Evolutionary conservation across 2,329 filamentous ascomycete species (phyloP), one percentile per base, ranked within the genome.

Genomic region (Sphaerulina musiva): DNA sequence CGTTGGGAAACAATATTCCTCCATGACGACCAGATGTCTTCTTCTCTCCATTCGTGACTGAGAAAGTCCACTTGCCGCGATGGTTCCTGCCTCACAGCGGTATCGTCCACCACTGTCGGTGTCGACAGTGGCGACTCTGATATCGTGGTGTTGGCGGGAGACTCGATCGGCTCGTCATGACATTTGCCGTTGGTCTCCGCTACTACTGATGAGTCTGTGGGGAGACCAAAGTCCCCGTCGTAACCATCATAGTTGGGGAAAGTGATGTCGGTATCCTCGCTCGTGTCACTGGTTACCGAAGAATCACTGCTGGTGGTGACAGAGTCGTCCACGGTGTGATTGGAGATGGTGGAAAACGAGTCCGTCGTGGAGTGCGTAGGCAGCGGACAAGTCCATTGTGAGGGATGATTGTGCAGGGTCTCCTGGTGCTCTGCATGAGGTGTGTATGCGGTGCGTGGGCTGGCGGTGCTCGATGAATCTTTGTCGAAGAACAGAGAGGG

Each of bases 1-100:
- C 86, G 80, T 65, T 89, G 87, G 29, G 87, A 85, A 12, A 91
- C 84, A 63, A 97, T 89, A 68, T 95, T 93, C 68, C 90, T 85
- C 93, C 93, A 97, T 1, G 92, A 96, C 5, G 88, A 86, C 91
- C 91, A 97, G 26, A 97, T 95, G 71, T 98, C 92, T 70, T 97
- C 91, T 72, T 96, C 90, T 59, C 81, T 83, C 89, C 92, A 95
- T 58, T 92, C 83, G 68, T 97, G 88, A 14, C 91, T 95, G 45
- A 96, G 80, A 68, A 95, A 95, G 72, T 95, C 91, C n/a, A 95
- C 91, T 72, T 95, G 89, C 60, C 89, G 80, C 44, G 90, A 90
- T 1, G 89, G 89, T 65, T 86, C 82, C 34, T 78, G 78, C 58
- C 83, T 81, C 38, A 95, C 78, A 9, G 86, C 85, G 8, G 84